Percentiles rank a stretch among this genome's conserved stretches.
phyloP scores from a whole-genome alignment of 129 eudicot species.

The Daucus carota region DH1_v3.0 NC_030383.2:21801501-21802000 shows the following conservation, averaged over 20 bases:
- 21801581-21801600: conserved; percentile 69
- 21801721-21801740: conserved; percentile 73
- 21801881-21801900: background rate
- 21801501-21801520: conserved; percentile 88
- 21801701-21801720: conserved; percentile 73
- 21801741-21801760: conserved; percentile 90
- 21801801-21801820: conserved; percentile 97
- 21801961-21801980: background rate
- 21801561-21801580: conserved; percentile 78
- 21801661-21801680: background rate
- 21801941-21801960: background rate
- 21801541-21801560: conserved; percentile 86
- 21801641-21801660: background rate
- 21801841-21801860: conserved; percentile 96
- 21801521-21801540: too few species aligned
- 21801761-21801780: conserved; percentile 76
- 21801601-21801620: conserved; percentile 77
- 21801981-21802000: background rate
- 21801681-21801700: background rate
- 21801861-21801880: background rate
- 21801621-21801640: background rate
- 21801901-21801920: background rate
- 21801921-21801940: background rate
- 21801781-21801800: conserved; percentile 73
- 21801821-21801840: conserved; percentile 77